These are phyloP conservation scores for Parasitella parasitica DNA, from an alignment of 371 early-diverging fungal species.

Conservation along the genomic window DNA sequence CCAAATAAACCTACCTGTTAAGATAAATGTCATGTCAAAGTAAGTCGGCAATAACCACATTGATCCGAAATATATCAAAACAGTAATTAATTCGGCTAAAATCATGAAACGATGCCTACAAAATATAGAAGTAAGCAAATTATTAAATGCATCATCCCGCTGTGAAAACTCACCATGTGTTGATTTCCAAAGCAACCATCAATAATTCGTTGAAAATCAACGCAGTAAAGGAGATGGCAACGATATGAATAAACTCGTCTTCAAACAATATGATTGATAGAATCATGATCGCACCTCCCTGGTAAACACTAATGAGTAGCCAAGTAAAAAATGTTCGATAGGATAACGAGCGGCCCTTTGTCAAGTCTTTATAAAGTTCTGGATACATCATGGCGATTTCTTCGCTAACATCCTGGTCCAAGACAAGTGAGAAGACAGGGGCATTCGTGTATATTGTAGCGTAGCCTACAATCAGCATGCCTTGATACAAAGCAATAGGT, in stretches of 20 bases:
- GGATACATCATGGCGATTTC: constrained; percentile 94
- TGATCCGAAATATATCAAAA: constrained; percentile 82
- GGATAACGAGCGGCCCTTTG: constrained; percentile 90
- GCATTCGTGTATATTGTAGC: constrained; percentile 97
- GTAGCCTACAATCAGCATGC: constrained; percentile 73
- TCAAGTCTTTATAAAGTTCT: constrained; percentile 97
- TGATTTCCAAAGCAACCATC: constrained; percentile 97
- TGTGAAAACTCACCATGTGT: constrained; percentile 64
- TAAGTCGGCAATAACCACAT: constrained; percentile 88
- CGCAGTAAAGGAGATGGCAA: constrained; percentile 96
- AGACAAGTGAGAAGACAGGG: constrained; percentile 95
- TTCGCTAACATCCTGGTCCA: constrained; percentile 91
- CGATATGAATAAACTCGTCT: constrained; percentile 94
- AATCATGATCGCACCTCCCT: constrained; percentile 97
- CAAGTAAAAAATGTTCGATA: constrained; percentile 94
- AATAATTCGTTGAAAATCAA: constrained; percentile 97
- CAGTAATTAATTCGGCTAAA: constrained; percentile 77
- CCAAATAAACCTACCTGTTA: constrained; percentile 84
- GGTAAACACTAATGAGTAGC: constrained; percentile 95
- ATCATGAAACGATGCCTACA: constrained; percentile 77
- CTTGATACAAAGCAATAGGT: constrained; percentile 97
- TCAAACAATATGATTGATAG: constrained; percentile 93
- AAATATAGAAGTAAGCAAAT: constrained; percentile 11
- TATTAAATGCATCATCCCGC: too few relatives aligned
- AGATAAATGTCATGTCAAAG: constrained; percentile 89